Evolutionary conservation across 1,139 yeast species (phyloP).

Genomic region (Eremothecium gossypii): DNA sequence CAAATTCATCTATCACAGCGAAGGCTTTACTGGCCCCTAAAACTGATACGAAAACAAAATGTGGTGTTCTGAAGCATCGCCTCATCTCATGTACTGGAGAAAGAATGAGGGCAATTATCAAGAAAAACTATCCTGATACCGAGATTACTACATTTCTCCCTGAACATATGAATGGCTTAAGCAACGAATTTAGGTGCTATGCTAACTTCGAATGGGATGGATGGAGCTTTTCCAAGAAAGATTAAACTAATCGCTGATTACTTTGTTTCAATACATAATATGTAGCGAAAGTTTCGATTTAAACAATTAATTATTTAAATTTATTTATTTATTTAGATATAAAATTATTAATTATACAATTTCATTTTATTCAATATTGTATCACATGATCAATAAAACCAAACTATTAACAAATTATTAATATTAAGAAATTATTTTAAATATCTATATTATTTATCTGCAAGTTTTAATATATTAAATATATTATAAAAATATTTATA

Average conservation of each 20-base stretch:
- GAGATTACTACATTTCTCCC: constrained; percentile 60
- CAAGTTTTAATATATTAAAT: too few relatives aligned
- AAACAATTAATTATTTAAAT: neutral
- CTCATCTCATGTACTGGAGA: constrained; percentile 79
- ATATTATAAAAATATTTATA: too few relatives aligned
- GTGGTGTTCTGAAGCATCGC: constrained; percentile 40
- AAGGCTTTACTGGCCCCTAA: constrained; percentile 44
- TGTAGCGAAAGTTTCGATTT: neutral
- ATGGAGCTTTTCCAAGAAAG: constrained; percentile 35
- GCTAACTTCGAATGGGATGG: constrained; percentile 56
- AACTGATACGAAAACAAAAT: constrained; percentile 29
- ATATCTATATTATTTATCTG: too few relatives aligned
- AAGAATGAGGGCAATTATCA: constrained; percentile 60
- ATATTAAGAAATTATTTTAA: too few relatives aligned
- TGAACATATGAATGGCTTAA: constrained; percentile 73
- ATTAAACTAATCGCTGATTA: neutral
- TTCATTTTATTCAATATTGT: too few relatives aligned
- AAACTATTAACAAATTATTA: too few relatives aligned
- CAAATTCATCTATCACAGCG: constrained; percentile 64
- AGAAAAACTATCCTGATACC: constrained; percentile 55
- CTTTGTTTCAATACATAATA: neutral
- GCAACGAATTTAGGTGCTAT: constrained; percentile 82
- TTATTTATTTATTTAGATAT: neutral
- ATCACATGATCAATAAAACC: too few relatives aligned
- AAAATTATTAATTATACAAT: too few relatives aligned